Conservation (phyloP, 805 yeast genomes). For the Hanseniaspora valbyensis region DNA sequence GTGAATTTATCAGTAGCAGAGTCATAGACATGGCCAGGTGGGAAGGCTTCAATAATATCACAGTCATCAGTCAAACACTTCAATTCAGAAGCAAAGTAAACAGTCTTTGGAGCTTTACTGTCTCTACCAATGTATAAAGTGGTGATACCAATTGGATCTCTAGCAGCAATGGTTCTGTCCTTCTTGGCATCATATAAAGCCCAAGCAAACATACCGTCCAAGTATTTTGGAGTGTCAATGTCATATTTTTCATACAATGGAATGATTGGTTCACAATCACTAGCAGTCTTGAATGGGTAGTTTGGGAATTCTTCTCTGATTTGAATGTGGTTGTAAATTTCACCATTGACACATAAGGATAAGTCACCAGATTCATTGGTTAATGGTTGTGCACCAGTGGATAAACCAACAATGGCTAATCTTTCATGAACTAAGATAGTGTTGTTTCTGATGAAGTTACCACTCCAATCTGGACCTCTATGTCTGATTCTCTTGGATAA, state of each 20-base stretch:
- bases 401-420: constrained; percentile 93
- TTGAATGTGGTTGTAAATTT: constrained; percentile 91
- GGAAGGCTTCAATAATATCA: constrained; percentile 86
- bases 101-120: constrained; percentile 54
- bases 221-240: constrained; percentile 76
- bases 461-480: constrained; percentile 99
- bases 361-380: constrained; percentile 63
- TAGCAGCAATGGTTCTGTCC: constrained; percentile 89
- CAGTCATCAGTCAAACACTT: constrained; percentile 91
- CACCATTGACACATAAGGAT: constrained; percentile 87
- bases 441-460: constrained; percentile 65
- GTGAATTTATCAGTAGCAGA: constrained; percentile 75
- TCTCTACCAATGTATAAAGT: constrained; percentile 91
- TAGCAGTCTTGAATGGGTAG: constrained; percentile 70
- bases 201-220: constrained; percentile 98
- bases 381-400: constrained; percentile 97
- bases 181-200: constrained; percentile 71
- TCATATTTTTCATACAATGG: constrained; percentile 83
- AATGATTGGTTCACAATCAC: constrained; percentile 96
- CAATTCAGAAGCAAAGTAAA: constrained; percentile 87
- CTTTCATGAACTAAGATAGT: constrained; percentile 91
- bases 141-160: constrained; percentile 97
- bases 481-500: constrained; percentile 89
- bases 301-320: constrained; percentile 64
- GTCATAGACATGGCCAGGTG: constrained; percentile 97